Evolutionary conservation across 2,329 filamentous ascomycete species (phyloP).

Genomic region (Cercospora citrullina): DNA sequence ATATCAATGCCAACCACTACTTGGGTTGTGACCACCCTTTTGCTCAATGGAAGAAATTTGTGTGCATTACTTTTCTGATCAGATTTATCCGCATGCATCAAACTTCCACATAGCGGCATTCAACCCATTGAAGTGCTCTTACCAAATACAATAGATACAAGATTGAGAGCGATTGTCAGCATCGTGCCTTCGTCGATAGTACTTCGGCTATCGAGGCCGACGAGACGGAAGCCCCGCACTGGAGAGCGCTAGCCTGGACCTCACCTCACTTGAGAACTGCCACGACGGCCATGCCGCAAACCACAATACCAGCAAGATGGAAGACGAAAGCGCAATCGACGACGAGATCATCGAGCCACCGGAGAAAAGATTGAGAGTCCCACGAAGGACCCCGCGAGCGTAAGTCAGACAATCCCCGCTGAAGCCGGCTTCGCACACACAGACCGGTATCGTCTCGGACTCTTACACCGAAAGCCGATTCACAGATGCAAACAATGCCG

Average conservation of each 20-base stretch:
- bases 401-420: neutral
- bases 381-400: constrained; percentile 18
- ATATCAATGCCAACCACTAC: no score
- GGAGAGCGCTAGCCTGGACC: neutral
- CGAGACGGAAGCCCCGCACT: neutral
- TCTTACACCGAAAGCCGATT: neutral
- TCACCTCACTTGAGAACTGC: neutral
- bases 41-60: no score
- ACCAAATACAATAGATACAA: neutral
- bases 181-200: neutral
- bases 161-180: neutral
- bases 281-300: neutral
- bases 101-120: neutral
- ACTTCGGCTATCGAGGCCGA: constrained; percentile 10
- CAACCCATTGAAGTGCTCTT: neutral
- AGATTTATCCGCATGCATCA: neutral
- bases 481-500: constrained; percentile 49
- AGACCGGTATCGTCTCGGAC: constrained; percentile 3
- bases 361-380: constrained; percentile 15
- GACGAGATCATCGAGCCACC: constrained; percentile 11
- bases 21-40: no score
- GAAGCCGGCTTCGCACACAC: neutral
- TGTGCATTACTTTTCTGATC: neutral
- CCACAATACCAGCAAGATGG: neutral
- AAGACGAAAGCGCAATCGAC: neutral